Evolutionary conservation across 805 yeast genomes (phyloP), one percentile per base, ranked within the genome.

Genomic region (Yamadazyma akitaensis): DNA sequence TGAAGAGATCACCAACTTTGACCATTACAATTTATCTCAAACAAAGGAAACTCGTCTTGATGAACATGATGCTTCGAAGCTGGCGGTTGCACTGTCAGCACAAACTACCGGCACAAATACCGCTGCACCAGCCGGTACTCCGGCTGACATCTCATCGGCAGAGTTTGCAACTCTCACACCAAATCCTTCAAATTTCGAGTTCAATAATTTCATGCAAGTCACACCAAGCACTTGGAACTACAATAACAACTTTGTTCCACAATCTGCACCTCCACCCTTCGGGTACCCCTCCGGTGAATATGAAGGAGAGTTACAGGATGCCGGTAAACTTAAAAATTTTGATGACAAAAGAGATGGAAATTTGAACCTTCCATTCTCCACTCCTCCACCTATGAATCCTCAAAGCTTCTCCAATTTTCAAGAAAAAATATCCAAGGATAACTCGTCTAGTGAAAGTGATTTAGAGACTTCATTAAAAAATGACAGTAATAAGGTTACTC

Each of bases 231-330:
- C 77, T 7, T 67, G 72, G 70, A 61, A 61, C 41, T 58, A 51
- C 46, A 14, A 17, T 9, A 41, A 33, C 26, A 36, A 40, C 16
- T 65, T 61, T 40, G 50, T 67, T 18, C 73, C 73, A 1, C 56
- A 62, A 25, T 58, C 70, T 4, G 73, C 73, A 3, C 74, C 73
- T 16, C 73, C 73, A 0, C 73, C 73, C 0, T 60, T 66, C 31
- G 36, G 32, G 18, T 32, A 43, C 18, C 18, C 18, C 8, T 32
- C 30, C 10, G 37, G 31, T 35, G 48, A 49, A 2, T 42, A 36
- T 12, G 43, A 43, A 10, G 18, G 25, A 3, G 46, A 43, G 2
- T 36, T 36, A 12, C 31, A 37, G 9, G 53, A 50, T 19, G 47
- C 38, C 21, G 26, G 44, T 8, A 46, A 48, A 6, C n/a, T 28